Base-by-base conservation (phyloP, 1,284 basidiomycete species). In the Boletus mariae region DNA sequence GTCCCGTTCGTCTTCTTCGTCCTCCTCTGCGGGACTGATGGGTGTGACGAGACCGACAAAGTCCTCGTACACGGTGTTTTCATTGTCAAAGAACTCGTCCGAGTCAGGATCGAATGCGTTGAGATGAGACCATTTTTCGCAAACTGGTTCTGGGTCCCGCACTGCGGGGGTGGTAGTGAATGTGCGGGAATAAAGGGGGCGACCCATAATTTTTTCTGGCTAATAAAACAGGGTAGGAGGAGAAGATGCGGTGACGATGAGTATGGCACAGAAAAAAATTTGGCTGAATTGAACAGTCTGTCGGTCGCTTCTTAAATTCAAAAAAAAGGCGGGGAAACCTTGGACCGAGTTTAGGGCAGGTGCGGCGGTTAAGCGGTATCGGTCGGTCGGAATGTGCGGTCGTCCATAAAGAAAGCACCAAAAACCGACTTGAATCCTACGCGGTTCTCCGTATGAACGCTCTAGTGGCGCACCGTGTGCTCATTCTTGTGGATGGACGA, bases 21-120 rank as follows among this genome's bases (percentile, higher is more conserved):
- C 67, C 12, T 70, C 69, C 23, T 43, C 43, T 20, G 11, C n/a
- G 17, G 41, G 26, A 13, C 42, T 32, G 13, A 7, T 15, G 32
- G 60, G 61, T 26, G 38, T 13, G 51, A 61, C 57, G 52, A 72
- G 74, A 66, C 78, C 77, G 62, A 86, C 62, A 68, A 87, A 83
- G 52, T 79, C 80, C 74, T 89, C 87, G 68, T 81, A 83, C 56
- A 85, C 80, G 8, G 84, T 83, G 56, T 82, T 73, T 55, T 78
- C 75, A 45, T 63, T 65, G 49, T 72, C 69, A 64, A 85, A 86
- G 67, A 89, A 90, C 58, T 87, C 87, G 59, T 89, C 87, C 12
- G 85, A 82, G 68, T 90, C 87, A n/a, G 87, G 87, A 69, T 90
- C 87, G 65, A 89, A 90, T 6, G 80, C 72, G 65, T 87, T 85